A percentile compares a stretch with the other conserved stretches of the same genome.
phyloP scores from a whole-genome alignment of 805 yeast species.

The Myxozyma mucilagina region DNA sequence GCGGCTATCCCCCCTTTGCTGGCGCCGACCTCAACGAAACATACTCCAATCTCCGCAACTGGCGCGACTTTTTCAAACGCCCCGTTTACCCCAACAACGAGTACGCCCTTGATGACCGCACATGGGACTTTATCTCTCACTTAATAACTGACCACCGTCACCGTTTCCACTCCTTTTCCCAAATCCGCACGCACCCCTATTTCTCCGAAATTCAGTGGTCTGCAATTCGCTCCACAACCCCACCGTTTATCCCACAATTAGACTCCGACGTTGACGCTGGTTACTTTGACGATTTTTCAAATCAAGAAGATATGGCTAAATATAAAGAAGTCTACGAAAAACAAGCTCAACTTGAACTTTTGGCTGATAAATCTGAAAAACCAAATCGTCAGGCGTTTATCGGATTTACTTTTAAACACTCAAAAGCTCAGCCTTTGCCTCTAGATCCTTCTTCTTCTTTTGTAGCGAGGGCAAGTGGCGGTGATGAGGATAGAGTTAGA shows the following conservation, averaged over 20 bases:
- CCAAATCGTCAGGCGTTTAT: conserved; percentile 70
- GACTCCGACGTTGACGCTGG: conserved; percentile 99
- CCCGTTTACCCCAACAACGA: conserved; percentile 83
- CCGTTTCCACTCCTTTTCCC: conserved; percentile 76
- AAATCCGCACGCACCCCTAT: conserved; percentile 75
- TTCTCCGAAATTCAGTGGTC: conserved; percentile 84
- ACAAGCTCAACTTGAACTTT: conserved; percentile 76
- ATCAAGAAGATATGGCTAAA: conserved; percentile 95
- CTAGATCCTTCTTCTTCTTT: conserved; percentile 14
- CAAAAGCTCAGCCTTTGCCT: too few relatives aligned
- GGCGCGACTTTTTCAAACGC: conserved; percentile 84
- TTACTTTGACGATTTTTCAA: conserved; percentile 94
- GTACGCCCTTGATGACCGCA: conserved; percentile 90
- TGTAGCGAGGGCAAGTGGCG: conserved; percentile 22
- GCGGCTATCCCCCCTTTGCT: conserved; percentile 96
- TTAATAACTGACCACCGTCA: conserved; percentile 76
- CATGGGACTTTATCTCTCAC: conserved; percentile 77
- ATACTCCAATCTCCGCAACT: conserved; percentile 85
- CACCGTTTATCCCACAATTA: conserved; percentile 96
- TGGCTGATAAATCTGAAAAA: conserved; percentile 62
- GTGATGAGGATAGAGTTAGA: conserved; percentile 2
- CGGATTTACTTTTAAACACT: conserved; percentile 95
- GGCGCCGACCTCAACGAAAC: conserved; percentile 95
- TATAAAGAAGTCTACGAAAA: conserved; percentile 96
- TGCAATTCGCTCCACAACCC: conserved; percentile 59